A percentile compares a stretch with the other conserved stretches of the same genome.
phyloP scores from a whole-genome alignment of 2,329 filamentous ascomycete species.

The Dryadomyces sulphureus region DNA sequence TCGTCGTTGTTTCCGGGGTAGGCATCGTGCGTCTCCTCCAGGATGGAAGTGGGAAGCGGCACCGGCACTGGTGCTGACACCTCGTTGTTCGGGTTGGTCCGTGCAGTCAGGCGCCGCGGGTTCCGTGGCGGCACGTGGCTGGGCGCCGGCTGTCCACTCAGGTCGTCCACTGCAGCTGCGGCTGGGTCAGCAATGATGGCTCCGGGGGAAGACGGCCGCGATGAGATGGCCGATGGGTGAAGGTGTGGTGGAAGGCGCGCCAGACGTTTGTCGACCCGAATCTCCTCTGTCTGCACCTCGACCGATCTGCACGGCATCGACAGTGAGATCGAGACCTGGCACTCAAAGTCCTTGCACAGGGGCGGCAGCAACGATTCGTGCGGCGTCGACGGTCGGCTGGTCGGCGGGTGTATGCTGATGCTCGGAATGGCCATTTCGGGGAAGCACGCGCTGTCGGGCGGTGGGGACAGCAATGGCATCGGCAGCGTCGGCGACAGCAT shows the following conservation, averaged over 20 bases:
- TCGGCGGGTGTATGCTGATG: conserved; percentile 83
- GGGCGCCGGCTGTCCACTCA: conserved; percentile 29
- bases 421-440: conserved; percentile 50
- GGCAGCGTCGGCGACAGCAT: conserved; percentile 11
- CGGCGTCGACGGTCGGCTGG: conserved; percentile 68
- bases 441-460: neutral
- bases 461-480: neutral
- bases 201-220: conserved; percentile 41
- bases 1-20: conserved; percentile 75
- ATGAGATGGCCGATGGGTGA: conserved; percentile 60
- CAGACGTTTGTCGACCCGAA: conserved; percentile 65
- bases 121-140: conserved; percentile 43
- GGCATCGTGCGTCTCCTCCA: conserved; percentile 39
- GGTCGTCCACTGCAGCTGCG: conserved; percentile 19
- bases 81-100: conserved; percentile 28
- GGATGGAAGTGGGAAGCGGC: conserved; percentile 12
- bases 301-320: conserved; percentile 37
- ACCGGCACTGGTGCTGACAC: conserved; percentile 30
- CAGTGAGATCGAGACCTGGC: conserved; percentile 52
- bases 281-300: conserved; percentile 74
- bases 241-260: conserved; percentile 63
- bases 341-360: conserved; percentile 66
- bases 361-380: conserved; percentile 62
- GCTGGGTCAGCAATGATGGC: conserved; percentile 12
- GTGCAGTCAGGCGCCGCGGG: conserved; percentile 36